Percentiles rank a stretch among this genome's conserved stretches.
Evolutionary conservation across 257 asterid genomes (phyloP).

Genomic region (Penstemon barbatus): DNA sequence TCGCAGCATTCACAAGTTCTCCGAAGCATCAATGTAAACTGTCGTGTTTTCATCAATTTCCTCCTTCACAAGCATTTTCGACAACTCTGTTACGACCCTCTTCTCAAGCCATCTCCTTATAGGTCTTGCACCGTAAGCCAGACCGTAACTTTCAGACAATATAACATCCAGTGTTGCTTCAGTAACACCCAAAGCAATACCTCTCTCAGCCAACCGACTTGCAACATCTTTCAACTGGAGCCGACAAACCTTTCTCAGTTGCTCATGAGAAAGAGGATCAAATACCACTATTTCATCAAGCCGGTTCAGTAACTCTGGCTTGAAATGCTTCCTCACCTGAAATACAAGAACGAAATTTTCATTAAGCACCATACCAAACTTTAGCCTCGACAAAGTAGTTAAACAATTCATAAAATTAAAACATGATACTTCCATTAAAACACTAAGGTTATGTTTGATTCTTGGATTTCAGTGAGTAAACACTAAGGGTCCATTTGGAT

Average conservation of each 20-base stretch:
- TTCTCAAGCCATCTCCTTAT: slow-evolving; percentile 95
- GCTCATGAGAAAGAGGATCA: slow-evolving; percentile 85
- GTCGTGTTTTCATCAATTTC: slow-evolving; percentile 91
- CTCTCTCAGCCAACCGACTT: slow-evolving; percentile 76
- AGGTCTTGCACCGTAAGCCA: slow-evolving; percentile 89
- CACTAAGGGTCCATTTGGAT: no score
- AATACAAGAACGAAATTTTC: background rate
- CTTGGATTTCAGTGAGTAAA: no score
- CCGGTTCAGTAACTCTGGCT: slow-evolving; percentile 82
- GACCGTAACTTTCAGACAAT: slow-evolving; percentile 75
- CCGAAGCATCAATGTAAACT: slow-evolving; percentile 69
- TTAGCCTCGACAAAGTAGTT: background rate
- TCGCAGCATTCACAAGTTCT: slow-evolving; percentile 72
- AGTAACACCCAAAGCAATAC: slow-evolving; percentile 74
- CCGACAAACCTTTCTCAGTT: slow-evolving; percentile 77
- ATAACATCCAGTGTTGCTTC: slow-evolving; percentile 79
- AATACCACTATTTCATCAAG: slow-evolving; percentile 88
- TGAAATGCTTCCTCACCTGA: slow-evolving; percentile 87
- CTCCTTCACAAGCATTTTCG: slow-evolving; percentile 79
- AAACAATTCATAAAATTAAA: background rate
- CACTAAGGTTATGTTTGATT: background rate
- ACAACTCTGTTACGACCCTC: slow-evolving; percentile 73
- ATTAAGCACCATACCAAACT: background rate
- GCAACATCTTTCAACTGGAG: slow-evolving; percentile 85
- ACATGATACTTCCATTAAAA: background rate